Base-by-base conservation (phyloP, 345 rosid species). In the Hibiscus tridactylites region DNA sequence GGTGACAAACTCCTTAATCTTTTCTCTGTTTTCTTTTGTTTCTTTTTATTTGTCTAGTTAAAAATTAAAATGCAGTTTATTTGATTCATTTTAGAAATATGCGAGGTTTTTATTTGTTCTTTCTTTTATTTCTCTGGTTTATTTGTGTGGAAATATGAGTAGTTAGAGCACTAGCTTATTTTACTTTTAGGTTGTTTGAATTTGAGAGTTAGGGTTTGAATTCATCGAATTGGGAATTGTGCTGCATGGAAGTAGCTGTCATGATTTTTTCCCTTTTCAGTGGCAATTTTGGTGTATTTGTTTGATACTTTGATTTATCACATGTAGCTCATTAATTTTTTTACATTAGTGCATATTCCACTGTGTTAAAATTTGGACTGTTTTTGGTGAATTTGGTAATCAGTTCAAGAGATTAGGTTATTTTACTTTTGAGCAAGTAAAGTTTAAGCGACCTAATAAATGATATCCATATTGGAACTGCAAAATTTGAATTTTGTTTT, bases 1-100 rank as follows among this genome's bases (percentile, higher is more conserved):
- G 82, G 82, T 76, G 67, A 33, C 9, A 19, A 61, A 53, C 9
- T 21, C 39, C 19, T 11, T 24, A 24, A 24, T 42, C 1, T 9
- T 9, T 42, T 42, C 46, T 42, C 46, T 59, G 56, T 67, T 35
- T 15, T 19, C 15, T 21, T 58, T 19, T 9, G 4, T n/a, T 46
- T 49, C 19, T 15, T 21, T 59, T 67, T 59, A 37, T 37, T 13
- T 44, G 13, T 74, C 5, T 37, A 42, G 37, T 68, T 57, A 15
- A 28, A 59, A 42, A 26, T 68, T 57, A 15, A 28, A 59, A 44
- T 54, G 72, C 60, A 19, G 47, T 44, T 60, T 49, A 42, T 29
- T 19, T 74, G 31, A n/a, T 68, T 46, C 46, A 6, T 74, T 57
- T 1, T 28, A n/a, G 68, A 33, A 9, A 31, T 21, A 33, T 33